A percentile compares a stretch with the other conserved stretches of the same genome.
Conservation (phyloP, 164 flowering plant genomes). For the Euptelea pleiosperma region DNA sequence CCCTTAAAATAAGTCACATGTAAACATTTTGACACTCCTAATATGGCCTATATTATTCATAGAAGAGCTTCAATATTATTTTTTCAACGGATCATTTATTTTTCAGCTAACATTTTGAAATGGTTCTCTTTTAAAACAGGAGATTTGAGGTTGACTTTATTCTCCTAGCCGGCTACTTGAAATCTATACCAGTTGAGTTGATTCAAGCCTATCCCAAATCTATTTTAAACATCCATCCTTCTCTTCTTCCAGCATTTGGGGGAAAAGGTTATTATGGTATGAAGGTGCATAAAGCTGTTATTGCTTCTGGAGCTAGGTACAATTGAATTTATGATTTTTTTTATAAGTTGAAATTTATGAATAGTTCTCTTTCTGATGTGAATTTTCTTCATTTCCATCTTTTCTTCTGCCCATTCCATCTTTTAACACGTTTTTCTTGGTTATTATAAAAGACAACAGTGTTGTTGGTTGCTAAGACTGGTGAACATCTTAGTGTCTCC, state of each 20-base stretch:
- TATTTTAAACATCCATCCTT: conserved; percentile 86
- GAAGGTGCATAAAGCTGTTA: conserved; percentile 92
- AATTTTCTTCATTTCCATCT: no score
- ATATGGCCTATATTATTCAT: background rate
- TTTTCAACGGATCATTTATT: no score
- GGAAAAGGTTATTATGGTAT: conserved; percentile 91
- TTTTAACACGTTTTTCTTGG: no score
- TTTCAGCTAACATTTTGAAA: background rate
- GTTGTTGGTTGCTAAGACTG: no score
- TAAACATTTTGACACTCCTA: background rate
- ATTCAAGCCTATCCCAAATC: conserved; percentile 65
- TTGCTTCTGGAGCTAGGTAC: conserved; percentile 96
- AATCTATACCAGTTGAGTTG: conserved; percentile 79
- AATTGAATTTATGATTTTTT: background rate
- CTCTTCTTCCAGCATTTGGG: conserved; percentile 97
- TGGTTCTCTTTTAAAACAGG: conserved; percentile 35
- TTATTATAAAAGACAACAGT: no score
- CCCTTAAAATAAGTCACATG: background rate
- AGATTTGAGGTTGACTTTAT: conserved; percentile 55
- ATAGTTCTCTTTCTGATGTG: no score
- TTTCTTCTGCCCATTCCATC: no score
- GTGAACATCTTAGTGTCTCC: no score
- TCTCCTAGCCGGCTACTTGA: conserved; percentile 86
- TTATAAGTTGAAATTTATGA: no score
- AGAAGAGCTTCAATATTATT: background rate